A percentile compares a stretch with the other conserved stretches of the same genome.
Evolutionary conservation across 169 alveolate genomes (phyloP).

Genomic region (Eimeria falciformis): DNA sequence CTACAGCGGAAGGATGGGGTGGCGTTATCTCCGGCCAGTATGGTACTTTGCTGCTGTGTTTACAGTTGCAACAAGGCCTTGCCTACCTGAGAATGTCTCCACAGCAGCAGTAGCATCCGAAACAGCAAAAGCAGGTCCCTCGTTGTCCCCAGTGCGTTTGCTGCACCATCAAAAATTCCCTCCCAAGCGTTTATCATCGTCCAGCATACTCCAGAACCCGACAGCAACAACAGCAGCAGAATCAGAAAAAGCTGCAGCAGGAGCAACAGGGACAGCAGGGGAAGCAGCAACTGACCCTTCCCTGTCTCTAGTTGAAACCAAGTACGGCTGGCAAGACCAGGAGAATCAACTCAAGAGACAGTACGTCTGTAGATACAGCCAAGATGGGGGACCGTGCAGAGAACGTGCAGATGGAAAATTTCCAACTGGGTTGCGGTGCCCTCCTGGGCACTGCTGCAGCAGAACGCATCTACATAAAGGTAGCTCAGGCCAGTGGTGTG

Average conservation of each 20-base stretch:
- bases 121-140: neutral
- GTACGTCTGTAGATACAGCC: neutral
- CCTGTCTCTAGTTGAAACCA: neutral
- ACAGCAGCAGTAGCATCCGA: neutral
- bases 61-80: no score
- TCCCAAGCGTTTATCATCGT: no score
- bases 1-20: no score
- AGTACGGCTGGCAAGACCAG: neutral
- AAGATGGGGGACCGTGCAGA: conserved; percentile 22
- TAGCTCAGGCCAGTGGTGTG: conserved; percentile 16
- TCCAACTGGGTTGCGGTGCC: conserved; percentile 4
- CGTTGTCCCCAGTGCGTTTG: neutral
- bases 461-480: neutral
- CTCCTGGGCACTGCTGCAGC: conserved; percentile 36
- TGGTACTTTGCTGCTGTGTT: no score
- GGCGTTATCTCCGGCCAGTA: no score
- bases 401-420: neutral
- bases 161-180: no score
- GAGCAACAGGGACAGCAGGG: neutral
- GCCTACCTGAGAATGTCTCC: no score
- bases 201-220: neutral
- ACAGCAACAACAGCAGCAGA: conserved; percentile 15
- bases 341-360: neutral
- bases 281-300: neutral
- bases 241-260: neutral